Percentiles rank a stretch among this genome's conserved stretches.
Evolutionary conservation across 2,329 filamentous ascomycete species (phyloP).

Genomic region (Epichloe typhina): DNA sequence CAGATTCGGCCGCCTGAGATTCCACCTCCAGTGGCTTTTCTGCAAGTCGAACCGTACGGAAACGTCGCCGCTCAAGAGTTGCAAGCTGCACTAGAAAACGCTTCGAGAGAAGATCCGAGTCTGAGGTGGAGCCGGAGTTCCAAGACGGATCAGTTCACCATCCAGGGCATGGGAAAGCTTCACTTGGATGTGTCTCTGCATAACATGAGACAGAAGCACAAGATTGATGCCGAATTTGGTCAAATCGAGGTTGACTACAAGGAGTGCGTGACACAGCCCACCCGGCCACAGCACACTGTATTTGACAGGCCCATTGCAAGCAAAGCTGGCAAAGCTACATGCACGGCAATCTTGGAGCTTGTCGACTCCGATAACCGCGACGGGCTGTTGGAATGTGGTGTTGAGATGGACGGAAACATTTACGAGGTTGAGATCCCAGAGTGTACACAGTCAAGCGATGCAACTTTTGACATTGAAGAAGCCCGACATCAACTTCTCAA

Average conservation of each 20-base stretch:
- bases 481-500: conserved; percentile 54
- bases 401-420: conserved; percentile 58
- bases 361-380: conserved; percentile 31
- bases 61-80: conserved; percentile 69
- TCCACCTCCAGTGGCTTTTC: conserved; percentile 89
- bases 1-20: conserved; percentile 81
- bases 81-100: conserved; percentile 58
- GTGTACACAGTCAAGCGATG: conserved; percentile 33
- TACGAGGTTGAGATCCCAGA: conserved; percentile 41
- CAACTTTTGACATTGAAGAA: conserved; percentile 35
- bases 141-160: conserved; percentile 82
- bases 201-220: conserved; percentile 77
- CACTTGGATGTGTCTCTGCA: conserved; percentile 90
- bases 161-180: conserved; percentile 92
- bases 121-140: conserved; percentile 73
- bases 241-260: conserved; percentile 93
- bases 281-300: conserved; percentile 42
- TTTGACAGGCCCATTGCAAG: conserved; percentile 74
- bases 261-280: conserved; percentile 55
- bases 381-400: conserved; percentile 25
- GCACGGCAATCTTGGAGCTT: conserved; percentile 55
- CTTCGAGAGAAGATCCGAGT: conserved; percentile 86
- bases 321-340: conserved; percentile 65
- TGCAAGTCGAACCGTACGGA: conserved; percentile 75
- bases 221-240: conserved; percentile 74